Base-by-base conservation (phyloP, 106 monocot species). In the Agapanthus africanus region DNA sequence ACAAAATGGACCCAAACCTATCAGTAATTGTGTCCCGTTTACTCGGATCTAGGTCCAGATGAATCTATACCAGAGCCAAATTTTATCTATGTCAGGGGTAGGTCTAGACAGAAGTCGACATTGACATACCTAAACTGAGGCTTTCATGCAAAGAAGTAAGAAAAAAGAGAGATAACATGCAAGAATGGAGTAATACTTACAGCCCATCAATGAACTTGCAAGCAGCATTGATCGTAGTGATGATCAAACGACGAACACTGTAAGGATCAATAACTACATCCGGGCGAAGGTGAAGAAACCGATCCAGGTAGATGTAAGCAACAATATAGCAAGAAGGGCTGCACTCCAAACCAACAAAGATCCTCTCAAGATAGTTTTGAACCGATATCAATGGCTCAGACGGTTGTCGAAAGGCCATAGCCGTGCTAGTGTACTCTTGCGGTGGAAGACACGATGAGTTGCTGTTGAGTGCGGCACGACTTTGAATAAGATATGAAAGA, bases 191-290 rank as follows among this genome's bases (percentile, higher is more conserved):
- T n/a, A 59, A 59, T n/a, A 85, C 83, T 84, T 63, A 91, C 91
- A 84, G 57, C 74, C 87, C 87, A 37, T 87, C 87, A 71, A 84
- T 60, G 91, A 87, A 91, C 77, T 91, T 91, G 79, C 76, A 70
- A 23, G 91, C 84, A 41, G 77, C 47, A 64, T 87, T 70, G 69
- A 91, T 79, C 37, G 66, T 59, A 69, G 87, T 77, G 76, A 87
- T 74, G 65, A 91, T 59, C 67, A 91, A 60, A 18, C 86, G 83
- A 56, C 87, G 91, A 50, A 87, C 81, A 37, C 47, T 84, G 69
- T 76, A 63, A 39, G 87, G 81, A 37, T 81, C 80, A 42, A 91
- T 54, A 33, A 72, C 19, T 39, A 77, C 51, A 22, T 49, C 21
- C 0, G 65, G 78, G 35, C 80, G 72, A 11, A 70, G 70, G 6